Evolutionary conservation across 169 alveolate genomes (phyloP).

Genomic region (Plasmodium cynomolgi): DNA sequence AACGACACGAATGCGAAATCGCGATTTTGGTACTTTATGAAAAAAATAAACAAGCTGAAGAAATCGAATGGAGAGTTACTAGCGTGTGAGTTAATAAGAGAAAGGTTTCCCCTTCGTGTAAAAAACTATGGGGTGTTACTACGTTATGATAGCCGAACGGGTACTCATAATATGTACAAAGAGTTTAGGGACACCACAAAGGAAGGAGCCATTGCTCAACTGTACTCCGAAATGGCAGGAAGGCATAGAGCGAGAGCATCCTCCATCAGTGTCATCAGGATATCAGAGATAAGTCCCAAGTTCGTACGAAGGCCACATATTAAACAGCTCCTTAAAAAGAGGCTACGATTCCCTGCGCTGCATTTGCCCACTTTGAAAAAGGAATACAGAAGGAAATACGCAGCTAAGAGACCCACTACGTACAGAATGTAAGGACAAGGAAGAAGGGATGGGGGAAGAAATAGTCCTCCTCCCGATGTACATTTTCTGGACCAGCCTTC

Average conservation of each 20-base stretch:
- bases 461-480: background rate
- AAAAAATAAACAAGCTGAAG: slow-evolving; percentile 95
- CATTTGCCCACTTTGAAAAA: slow-evolving; percentile 89
- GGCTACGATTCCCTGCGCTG: slow-evolving; percentile 93
- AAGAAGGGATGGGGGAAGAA: background rate
- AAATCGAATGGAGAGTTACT: slow-evolving; percentile 96
- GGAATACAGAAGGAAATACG: slow-evolving; percentile 87
- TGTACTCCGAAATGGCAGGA: slow-evolving; percentile 98
- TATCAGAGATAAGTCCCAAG: slow-evolving; percentile 85
- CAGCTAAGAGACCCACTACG: slow-evolving; percentile 90
- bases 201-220: slow-evolving; percentile 97
- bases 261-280: slow-evolving; percentile 94
- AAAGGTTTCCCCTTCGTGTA: slow-evolving; percentile 92
- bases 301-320: slow-evolving; percentile 92
- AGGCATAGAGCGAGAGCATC: slow-evolving; percentile 97
- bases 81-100: slow-evolving; percentile 92
- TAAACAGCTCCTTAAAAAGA: slow-evolving; percentile 88
- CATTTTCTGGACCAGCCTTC: background rate
- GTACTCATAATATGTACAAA: slow-evolving; percentile 99
- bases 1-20: slow-evolving; percentile 97
- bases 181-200: slow-evolving; percentile 97
- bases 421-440: slow-evolving; percentile 70
- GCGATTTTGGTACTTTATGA: slow-evolving; percentile 98
- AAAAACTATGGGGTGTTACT: slow-evolving; percentile 98
- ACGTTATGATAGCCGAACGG: slow-evolving; percentile 98